Conservation (phyloP, 441 rosid species). For the Aquilaria agallochum region DNA sequence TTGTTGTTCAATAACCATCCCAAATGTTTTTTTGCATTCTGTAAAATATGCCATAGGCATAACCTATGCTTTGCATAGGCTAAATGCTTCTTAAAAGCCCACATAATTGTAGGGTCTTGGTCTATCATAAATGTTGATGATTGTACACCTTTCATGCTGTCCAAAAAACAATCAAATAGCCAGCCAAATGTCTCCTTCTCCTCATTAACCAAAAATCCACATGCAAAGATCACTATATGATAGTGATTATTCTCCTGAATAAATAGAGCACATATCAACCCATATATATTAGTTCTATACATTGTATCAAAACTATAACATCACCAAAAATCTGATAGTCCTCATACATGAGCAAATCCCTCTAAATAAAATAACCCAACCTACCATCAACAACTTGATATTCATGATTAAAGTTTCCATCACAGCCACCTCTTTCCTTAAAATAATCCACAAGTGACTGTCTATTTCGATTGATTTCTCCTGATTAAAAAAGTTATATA, state of each 20-base stretch:
- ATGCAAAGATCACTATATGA: not conserved
- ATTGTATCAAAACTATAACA: not conserved
- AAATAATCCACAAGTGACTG: no score
- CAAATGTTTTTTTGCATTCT: no score
- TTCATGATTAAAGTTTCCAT: no score
- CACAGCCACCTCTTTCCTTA: no score
- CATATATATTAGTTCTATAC: conserved; percentile 1
- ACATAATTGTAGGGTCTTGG: no score
- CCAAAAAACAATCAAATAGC: not conserved
- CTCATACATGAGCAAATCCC: not conserved
- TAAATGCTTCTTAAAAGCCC: conserved; percentile 16
- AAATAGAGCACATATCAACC: conserved; percentile 4
- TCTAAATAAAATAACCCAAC: conserved; percentile 1
- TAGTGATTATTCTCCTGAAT: not conserved
- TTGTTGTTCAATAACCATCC: no score
- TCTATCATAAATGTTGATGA: no score
- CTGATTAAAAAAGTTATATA: no score
- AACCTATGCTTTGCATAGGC: no score
- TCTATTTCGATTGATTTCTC: no score
- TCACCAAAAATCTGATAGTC: conserved; percentile 8
- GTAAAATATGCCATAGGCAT: no score
- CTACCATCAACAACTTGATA: not conserved
- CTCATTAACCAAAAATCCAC: not conserved
- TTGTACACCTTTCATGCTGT: not conserved
- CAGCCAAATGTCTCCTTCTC: not conserved